These are phyloP conservation scores for Quercus gilva DNA, from an alignment of 306 rosid genomes.

Conservation along the genomic window DNA sequence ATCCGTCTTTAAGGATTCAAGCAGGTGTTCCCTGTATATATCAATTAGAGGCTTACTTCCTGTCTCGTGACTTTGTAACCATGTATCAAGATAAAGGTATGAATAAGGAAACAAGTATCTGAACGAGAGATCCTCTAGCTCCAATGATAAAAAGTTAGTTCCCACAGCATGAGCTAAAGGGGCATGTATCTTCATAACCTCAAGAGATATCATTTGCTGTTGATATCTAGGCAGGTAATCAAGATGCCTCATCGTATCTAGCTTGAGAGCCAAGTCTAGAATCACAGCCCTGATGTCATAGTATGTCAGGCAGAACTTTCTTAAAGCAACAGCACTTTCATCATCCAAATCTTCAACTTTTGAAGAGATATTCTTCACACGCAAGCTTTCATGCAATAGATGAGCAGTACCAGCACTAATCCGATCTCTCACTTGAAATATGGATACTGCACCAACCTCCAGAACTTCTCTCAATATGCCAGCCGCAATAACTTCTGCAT, in stretches of 20 bases:
- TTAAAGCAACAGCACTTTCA: slow-evolving; percentile 62
- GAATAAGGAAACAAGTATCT: slow-evolving; percentile 80
- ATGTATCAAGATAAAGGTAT: slow-evolving; percentile 65
- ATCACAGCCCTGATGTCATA: slow-evolving; percentile 85
- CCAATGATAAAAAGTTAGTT: slow-evolving; percentile 58
- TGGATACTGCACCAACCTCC: slow-evolving; percentile 50
- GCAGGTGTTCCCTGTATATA: slow-evolving; percentile 51
- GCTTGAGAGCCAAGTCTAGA: slow-evolving; percentile 68
- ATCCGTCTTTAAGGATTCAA: slow-evolving; percentile 47
- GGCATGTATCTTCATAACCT: slow-evolving; percentile 73
- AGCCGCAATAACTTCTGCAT: slow-evolving; percentile 88
- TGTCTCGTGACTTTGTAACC: slow-evolving; percentile 67
- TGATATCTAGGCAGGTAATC: slow-evolving; percentile 67
- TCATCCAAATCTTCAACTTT: slow-evolving; percentile 63
- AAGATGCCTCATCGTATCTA: slow-evolving; percentile 75
- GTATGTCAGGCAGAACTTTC: slow-evolving; percentile 75
- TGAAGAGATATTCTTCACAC: slow-evolving; percentile 48
- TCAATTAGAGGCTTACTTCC: slow-evolving; percentile 60
- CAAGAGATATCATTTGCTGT: slow-evolving; percentile 70
- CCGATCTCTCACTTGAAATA: slow-evolving; percentile 45
- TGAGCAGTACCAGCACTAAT: slow-evolving; percentile 69
- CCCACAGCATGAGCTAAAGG: slow-evolving; percentile 91
- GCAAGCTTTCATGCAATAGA: slow-evolving; percentile 71
- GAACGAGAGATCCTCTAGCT: slow-evolving; percentile 83
- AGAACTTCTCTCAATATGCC: slow-evolving; percentile 65